These are phyloP conservation scores for Novymonas esmeraldas DNA, from an alignment of 208 protist species.

Conservation along the genomic window DNA sequence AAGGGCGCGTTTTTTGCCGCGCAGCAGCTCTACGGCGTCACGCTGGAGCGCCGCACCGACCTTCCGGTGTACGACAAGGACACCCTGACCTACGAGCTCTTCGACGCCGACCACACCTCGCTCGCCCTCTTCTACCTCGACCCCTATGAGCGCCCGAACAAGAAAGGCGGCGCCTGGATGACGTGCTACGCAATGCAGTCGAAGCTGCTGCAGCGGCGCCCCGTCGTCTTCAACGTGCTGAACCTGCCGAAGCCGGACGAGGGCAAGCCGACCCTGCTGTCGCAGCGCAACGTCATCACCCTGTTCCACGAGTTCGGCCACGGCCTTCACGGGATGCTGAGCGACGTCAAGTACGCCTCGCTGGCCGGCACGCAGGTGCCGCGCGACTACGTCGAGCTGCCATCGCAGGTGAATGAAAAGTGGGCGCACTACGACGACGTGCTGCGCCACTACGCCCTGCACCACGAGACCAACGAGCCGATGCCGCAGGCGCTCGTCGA, in stretches of 20 bases:
- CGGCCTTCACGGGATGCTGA: slow-evolving; percentile 80
- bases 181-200: slow-evolving; percentile 51
- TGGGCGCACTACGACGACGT: slow-evolving; percentile 61
- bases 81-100: slow-evolving; percentile 43
- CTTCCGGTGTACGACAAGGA: slow-evolving; percentile 53
- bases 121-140: slow-evolving; percentile 59
- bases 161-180: slow-evolving; percentile 65
- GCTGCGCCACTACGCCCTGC: slow-evolving; percentile 57
- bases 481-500: slow-evolving; percentile 51
- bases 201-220: slow-evolving; percentile 32
- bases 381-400: slow-evolving; percentile 83
- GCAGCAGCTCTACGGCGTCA: slow-evolving; percentile 53
- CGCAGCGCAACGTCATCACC: slow-evolving; percentile 60
- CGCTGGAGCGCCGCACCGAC: slow-evolving; percentile 41
- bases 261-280: slow-evolving; percentile 62
- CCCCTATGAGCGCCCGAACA: slow-evolving; percentile 54
- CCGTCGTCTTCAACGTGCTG: slow-evolving; percentile 55
- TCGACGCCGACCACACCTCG: slow-evolving; percentile 35
- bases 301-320: slow-evolving; percentile 75
- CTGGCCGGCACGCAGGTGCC: slow-evolving; percentile 67
- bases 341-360: slow-evolving; percentile 32
- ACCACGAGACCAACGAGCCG: slow-evolving; percentile 62
- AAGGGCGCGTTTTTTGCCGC: slow-evolving; percentile 56
- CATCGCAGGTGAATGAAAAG: slow-evolving; percentile 86
- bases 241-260: slow-evolving; percentile 61